Base-by-base conservation (phyloP, 305 asterid genomes). In the Plantago coronopus region DNA sequence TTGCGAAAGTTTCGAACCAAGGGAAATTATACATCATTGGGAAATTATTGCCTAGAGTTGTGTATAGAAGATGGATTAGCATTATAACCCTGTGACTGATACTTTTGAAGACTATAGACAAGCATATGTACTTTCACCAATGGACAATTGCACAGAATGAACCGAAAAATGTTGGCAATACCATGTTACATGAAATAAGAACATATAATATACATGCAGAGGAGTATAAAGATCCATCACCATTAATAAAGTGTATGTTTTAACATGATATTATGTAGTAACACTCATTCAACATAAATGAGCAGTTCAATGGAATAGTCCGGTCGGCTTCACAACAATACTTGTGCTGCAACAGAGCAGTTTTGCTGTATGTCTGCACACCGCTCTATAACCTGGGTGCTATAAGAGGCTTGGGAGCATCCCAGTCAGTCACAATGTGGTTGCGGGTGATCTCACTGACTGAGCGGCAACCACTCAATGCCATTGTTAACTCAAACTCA, bases 401-500 rank as follows among this genome's bases (percentile, higher is more conserved):
- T 2, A 78, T 84, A 60, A 79, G 90, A 46, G 73, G 67, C 43
- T 43, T 76, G 0, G 89, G 87, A 16, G 85, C 74, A 27, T 88
- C 97, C 97, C 97, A 88, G 7, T 76, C 85, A 5, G 96, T 73
- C 65, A 37, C 54, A 48, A 91, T 83, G 87, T 88, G 97, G 61
- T 75, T 57, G 37, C 95, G 85, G 38, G 89, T 85, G 47, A 91
- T 91, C 81, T 91, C 94, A 56, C 82, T 75, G 1, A 91, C 72
- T 14, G 89, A 74, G 56, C 83, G 77, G 51, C 97, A 88, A 0
- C 97, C 97, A 49, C 94, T 85, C 85, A 91, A 71, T 16, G 95
- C 96, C 96, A 91, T 91, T 7, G 95, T 88, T 59, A 91, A 85
- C 74, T 88, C 97, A 72, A 91, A 88, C 75, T 91, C 97, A 0